Evolutionary conservation across 1,139 yeast genomes (phyloP).

Genomic region (Scheffersomyces segobiensis): DNA sequence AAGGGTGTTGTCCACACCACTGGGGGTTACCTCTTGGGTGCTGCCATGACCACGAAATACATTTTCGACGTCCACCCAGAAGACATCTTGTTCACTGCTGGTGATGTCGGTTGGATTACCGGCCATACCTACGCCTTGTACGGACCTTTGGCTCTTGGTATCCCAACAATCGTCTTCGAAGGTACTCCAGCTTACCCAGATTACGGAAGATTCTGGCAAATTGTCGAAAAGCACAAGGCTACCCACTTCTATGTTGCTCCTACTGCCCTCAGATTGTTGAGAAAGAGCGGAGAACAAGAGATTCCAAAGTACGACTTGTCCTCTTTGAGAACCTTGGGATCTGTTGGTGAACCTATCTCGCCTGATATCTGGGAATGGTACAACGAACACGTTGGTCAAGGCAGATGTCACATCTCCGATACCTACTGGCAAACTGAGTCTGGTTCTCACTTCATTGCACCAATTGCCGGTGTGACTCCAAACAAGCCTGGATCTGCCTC

Average conservation of each 20-base stretch:
- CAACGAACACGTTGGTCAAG: constrained; percentile 86
- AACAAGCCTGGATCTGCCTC: constrained; percentile 98
- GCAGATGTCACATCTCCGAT: constrained; percentile 83
- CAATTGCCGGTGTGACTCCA: constrained; percentile 91
- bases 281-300: constrained; percentile 88
- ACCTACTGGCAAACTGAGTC: constrained; percentile 99
- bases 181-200: constrained; percentile 98
- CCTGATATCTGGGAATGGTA: constrained; percentile 99
- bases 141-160: constrained; percentile 89
- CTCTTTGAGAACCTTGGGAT: constrained; percentile 92
- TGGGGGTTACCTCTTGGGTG: constrained; percentile 92
- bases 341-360: constrained; percentile 98
- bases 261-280: constrained; percentile 91
- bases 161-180: constrained; percentile 90
- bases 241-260: constrained; percentile 99
- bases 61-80: constrained; percentile 89
- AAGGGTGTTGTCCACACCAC: constrained; percentile 97
- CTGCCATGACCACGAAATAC: constrained; percentile 90
- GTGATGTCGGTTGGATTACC: constrained; percentile 99
- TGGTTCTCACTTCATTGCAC: constrained; percentile 94
- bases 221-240: constrained; percentile 87
- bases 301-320: constrained; percentile 83
- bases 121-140: constrained; percentile 96
- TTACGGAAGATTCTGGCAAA: constrained; percentile 96
- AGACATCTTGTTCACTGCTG: constrained; percentile 92